Conservation (phyloP, 2,329 filamentous ascomycete species). For the Botrytis fabae region DNA sequence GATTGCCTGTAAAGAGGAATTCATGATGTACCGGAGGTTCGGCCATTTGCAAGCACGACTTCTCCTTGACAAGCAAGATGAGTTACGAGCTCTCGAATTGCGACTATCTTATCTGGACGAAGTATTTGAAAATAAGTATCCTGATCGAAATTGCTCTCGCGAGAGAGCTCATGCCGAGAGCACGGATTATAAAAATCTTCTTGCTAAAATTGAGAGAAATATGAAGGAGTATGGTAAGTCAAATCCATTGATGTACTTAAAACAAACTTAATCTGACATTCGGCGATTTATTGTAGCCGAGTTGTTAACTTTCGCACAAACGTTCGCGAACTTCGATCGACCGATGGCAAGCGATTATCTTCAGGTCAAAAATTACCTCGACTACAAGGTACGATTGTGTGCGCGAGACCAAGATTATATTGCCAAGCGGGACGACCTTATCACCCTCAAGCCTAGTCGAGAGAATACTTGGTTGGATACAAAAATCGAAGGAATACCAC, state of each 20-base stretch:
- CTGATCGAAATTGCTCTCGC: constrained; percentile 17
- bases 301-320: constrained; percentile 29
- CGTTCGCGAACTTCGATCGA: constrained; percentile 36
- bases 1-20: constrained; percentile 44
- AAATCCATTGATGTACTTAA: not conserved
- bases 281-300: constrained; percentile 21
- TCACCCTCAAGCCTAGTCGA: constrained; percentile 42
- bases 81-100: constrained; percentile 27
- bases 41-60: constrained; percentile 44
- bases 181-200: constrained; percentile 6
- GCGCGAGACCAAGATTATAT: constrained; percentile 38
- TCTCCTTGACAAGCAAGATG: constrained; percentile 34
- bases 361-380: constrained; percentile 39
- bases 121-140: constrained; percentile 11
- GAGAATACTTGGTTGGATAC: constrained; percentile 46
- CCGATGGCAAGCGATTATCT: constrained; percentile 39
- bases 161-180: constrained; percentile 20
- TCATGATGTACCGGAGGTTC: constrained; percentile 46
- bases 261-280: not conserved
- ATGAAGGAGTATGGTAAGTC: not conserved
- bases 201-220: not conserved
- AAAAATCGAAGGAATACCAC: constrained; percentile 38
- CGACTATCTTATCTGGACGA: constrained; percentile 26
- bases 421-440: constrained; percentile 43
- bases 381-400: constrained; percentile 28